Percentiles rank a stretch among this genome's conserved stretches.
phyloP scores from a whole-genome alignment of 2,329 filamentous ascomycete genomes.

The Juglanconis oblonga region DNA sequence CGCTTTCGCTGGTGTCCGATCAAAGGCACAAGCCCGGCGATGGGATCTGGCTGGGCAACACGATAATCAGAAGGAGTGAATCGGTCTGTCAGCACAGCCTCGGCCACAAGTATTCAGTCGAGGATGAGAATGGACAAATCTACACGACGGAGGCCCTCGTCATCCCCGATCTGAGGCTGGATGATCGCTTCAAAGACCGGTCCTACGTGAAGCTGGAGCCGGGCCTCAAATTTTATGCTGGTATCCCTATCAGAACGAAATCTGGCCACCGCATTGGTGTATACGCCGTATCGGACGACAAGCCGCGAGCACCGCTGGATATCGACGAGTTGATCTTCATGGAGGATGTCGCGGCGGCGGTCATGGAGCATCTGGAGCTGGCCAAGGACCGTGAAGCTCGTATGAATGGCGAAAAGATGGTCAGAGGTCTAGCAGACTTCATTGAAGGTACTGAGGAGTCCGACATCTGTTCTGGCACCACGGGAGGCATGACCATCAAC shows the following conservation, averaged over 20 bases:
- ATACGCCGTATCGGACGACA: constrained; percentile 2
- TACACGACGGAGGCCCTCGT: constrained; percentile 3
- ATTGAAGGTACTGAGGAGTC: constrained; percentile 17
- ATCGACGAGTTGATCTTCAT: constrained; percentile 21
- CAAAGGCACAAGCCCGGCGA: constrained; percentile 6
- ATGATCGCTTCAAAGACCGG: constrained; percentile 15
- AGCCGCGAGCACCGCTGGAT: constrained; percentile 3
- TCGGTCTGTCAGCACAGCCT: constrained; percentile 24
- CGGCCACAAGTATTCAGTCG: constrained; percentile 30
- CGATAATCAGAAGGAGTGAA: background rate
- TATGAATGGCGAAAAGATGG: constrained; percentile 23
- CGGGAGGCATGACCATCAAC: background rate
- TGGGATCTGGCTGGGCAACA: constrained; percentile 12
- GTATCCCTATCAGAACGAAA: constrained; percentile 11
- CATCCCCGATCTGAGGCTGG: constrained; percentile 11
- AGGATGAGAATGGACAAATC: constrained; percentile 33
- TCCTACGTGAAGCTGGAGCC: constrained; percentile 4
- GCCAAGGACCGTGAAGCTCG: constrained; percentile 21
- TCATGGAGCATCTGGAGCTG: constrained; percentile 28
- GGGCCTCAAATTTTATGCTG: constrained; percentile 6
- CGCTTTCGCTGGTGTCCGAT: constrained; percentile 31
- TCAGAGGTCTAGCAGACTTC: constrained; percentile 23
- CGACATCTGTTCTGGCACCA: background rate
- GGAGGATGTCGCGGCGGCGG: constrained; percentile 24
- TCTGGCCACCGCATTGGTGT: constrained; percentile 12